Base-by-base conservation (phyloP, 2,329 filamentous ascomycete genomes). In the Trichoderma atroviride region DNA sequence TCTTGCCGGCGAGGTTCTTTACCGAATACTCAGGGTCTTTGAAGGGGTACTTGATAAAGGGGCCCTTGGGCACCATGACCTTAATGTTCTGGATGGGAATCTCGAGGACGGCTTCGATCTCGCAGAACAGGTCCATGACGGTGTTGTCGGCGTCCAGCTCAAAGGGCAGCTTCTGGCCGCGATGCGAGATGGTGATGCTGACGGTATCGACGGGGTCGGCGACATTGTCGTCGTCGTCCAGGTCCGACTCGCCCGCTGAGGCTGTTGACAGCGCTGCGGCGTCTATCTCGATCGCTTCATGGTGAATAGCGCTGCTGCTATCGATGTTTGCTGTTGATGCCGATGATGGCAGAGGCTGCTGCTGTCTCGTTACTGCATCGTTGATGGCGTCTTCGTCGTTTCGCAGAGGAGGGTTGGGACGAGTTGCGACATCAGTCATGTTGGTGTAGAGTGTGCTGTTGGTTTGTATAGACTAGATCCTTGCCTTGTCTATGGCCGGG, bases 41-140 rank as follows among this genome's bases (percentile, higher is more conserved):
- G 81, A 91, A 89, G 0, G 90, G 89, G 0, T 84, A 81, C 72
- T 89, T 91, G 31, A 91, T 83, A 1, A 92, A 81, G 33, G 89
- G 89, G 9, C 86, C 81, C 75, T 91, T 91, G 53, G 89, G 84
- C 16, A 88, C 84, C 72, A 92, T 83, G 76, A 91, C 85, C 77
- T 93, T 93, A 75, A 92, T 90, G 78, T 92, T 89, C 11, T 82
- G 77, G 43, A 80, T 70, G 0, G 90, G 89, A 66, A 93, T 87
- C 61, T 83, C 84, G 65, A 92, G 83, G 3, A 79, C 77, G 55
- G 80, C 77, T 69, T 86, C 82, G 73, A 92, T 87, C 71, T 85
- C 82, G 61, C 83, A 77, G 56, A 89, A 89, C 47, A 93, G 86
- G 74, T 91, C 89, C 68, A 80, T 74, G 56, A 88, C 79, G 6